Evolutionary conservation across 129 eudicot species (phyloP).

Genomic region (Heracleum sosnowskyi): DNA sequence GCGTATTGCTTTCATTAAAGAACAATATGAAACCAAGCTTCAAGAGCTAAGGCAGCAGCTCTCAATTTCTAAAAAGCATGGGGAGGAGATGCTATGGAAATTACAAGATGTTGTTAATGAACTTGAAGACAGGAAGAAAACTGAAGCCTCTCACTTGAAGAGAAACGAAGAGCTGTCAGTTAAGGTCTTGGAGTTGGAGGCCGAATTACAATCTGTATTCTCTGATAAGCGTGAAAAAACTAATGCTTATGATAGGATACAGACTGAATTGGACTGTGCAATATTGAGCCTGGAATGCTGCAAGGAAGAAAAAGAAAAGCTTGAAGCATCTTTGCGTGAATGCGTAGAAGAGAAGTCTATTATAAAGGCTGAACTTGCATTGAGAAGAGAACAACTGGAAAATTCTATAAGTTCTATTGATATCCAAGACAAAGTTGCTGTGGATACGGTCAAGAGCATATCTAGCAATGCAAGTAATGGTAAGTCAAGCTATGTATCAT

Average conservation of each 20-base stretch:
- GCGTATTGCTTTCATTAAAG: constrained; percentile 78
- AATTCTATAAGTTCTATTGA: constrained; percentile 15
- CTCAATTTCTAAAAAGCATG: constrained; percentile 68
- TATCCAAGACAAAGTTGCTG: constrained; percentile 24
- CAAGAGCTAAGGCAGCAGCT: constrained; percentile 83
- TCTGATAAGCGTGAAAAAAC: constrained; percentile 52
- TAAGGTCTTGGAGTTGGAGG: constrained; percentile 59
- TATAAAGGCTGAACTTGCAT: constrained; percentile 34
- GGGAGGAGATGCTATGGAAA: constrained; percentile 84
- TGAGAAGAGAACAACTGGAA: constrained; percentile 31
- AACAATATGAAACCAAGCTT: constrained; percentile 65
- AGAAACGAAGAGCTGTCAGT: constrained; percentile 59
- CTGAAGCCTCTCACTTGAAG: constrained; percentile 53
- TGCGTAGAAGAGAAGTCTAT: constrained; percentile 43
- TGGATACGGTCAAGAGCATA: background rate
- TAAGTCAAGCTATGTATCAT: constrained; percentile 1
- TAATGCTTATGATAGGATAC: constrained; percentile 52
- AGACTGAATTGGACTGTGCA: constrained; percentile 82
- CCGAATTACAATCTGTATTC: constrained; percentile 37
- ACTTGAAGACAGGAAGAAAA: constrained; percentile 55
- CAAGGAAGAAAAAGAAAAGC: constrained; percentile 86
- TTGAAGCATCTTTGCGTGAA: constrained; percentile 47
- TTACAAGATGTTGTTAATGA: constrained; percentile 86
- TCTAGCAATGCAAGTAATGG: constrained; percentile 9
- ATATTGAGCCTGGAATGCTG: constrained; percentile 86